Base-by-base conservation (phyloP, 2,329 filamentous ascomycete genomes). In the Clonostachys chloroleuca region DNA sequence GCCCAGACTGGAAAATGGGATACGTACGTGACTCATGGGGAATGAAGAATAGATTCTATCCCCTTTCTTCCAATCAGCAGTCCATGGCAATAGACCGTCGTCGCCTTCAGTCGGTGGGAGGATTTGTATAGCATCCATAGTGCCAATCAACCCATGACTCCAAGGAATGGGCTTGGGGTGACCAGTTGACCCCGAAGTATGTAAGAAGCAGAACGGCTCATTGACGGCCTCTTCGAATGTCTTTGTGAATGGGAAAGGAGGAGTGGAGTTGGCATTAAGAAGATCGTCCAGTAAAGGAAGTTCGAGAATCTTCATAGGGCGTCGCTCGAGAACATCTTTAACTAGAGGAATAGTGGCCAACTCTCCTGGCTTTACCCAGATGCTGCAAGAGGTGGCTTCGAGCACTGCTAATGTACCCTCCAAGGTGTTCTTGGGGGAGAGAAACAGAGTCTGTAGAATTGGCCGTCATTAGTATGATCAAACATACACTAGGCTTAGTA, bases 161-260 rank as follows among this genome's bases (percentile, higher is more conserved):
- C 42, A 24, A 1, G 55, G 47, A 12, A 62, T 54, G 5, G 58
- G 58, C 40, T 63, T 63, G 2, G 63, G 58, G 20, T 56, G 48
- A 8, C 65, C 65, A 1, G 68, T 70, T 0, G 66, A 61, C n/a
- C 68, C 68, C 12, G 61, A 66, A 1, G 64, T 68, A 41, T 71
- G 68, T 1, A 67, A 42, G 2, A 68, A 56, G 3, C 58, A 48
- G 2, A 63, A 56, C 0, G 64, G 59, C 1, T 67, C 62, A 5
- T 43, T 40, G 12, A 48, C 52, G 1, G 59, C 65, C 45, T 68
- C 52, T 0, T 58, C 54, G 45, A 60, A 68, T 0, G 56, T 55
- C 42, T 63, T 65, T 34, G 40, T 45, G 47, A 60, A 68, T 1
- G 58, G 57, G 44, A 61, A 70, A 52, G 74, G 69, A 56, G 68